Evolutionary conservation across 129 eudicot species (phyloP).

Genomic region (Flaveria trinervia): DNA sequence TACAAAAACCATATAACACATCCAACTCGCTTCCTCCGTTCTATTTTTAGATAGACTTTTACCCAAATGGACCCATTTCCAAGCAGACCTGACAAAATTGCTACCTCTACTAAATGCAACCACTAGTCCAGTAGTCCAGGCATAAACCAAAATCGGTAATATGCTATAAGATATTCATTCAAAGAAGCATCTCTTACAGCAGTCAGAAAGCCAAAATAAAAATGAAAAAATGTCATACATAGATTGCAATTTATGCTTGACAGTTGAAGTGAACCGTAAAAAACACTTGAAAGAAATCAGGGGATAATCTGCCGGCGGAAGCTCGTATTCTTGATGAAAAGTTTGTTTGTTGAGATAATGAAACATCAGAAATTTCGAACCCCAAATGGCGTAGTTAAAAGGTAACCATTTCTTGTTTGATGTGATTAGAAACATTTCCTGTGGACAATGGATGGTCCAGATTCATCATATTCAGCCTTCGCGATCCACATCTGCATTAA

Average conservation of each 20-base stretch:
- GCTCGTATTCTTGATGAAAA: conserved; percentile 19
- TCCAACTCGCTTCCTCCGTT: not conserved
- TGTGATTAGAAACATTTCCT: conserved; percentile 46
- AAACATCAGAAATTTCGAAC: conserved; percentile 15
- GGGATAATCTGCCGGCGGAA: conserved; percentile 21
- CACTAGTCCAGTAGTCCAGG: not conserved
- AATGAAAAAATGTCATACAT: conserved; percentile 14
- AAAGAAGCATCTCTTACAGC: conserved; percentile 14
- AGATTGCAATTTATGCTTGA: conserved; percentile 21
- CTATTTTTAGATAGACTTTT: not conserved
- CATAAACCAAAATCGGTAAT: not conserved
- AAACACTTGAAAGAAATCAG: not conserved
- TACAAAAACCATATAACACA: not conserved
- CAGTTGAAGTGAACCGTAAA: conserved; percentile 15
- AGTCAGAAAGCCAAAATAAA: conserved; percentile 1
- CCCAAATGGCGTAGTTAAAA: conserved; percentile 21
- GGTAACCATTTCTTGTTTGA: conserved; percentile 12
- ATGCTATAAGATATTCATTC: conserved; percentile 19
- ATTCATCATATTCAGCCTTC: conserved; percentile 49
- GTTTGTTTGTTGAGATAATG: conserved; percentile 1
- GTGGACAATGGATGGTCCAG: conserved; percentile 26
- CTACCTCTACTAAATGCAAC: not conserved
- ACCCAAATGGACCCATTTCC: not conserved
- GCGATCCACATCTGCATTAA: conserved; percentile 34
- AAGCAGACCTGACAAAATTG: not conserved